Evolutionary conservation across 164 flowering plant genomes (phyloP), one percentile per base, ranked within the genome.

Genomic region (Stephania japonica): DNA sequence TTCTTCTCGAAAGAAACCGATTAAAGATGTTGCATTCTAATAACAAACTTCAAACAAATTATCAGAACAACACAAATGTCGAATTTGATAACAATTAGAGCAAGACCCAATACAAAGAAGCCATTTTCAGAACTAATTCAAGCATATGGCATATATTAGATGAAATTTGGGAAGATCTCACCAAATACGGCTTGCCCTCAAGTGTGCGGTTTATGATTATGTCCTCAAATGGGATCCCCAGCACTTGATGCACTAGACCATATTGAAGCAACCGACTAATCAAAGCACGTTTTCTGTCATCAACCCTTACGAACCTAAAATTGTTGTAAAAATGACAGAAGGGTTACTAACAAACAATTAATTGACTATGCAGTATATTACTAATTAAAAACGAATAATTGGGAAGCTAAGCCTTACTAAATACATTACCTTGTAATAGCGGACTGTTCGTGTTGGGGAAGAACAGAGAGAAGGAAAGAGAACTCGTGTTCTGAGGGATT

Each of bases 201-300:
- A 70, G 21, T 0, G 94, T 91, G 59, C 93, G 90, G 59, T 76
- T 84, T 62, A 94, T 94, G 70, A 77, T 68, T 63, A 91, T 88
- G 61, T 86, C 81, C 16, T 84, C 73, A 72, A 79, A 82, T 25
- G 93, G 93, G 67, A 89, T 82, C 50, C 84, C 88, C 72, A 89
- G 26, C 26, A 90, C 86, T 78, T 90, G 75, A 80, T 88, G 84
- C 53, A 89, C 89, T 49, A 93, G 81, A 27, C 82, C 81, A 78
- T 89, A 90, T 74, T 94, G 98, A 83, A 94, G 90, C 87, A 91
- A 74, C 63, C 91, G 80, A 83, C 98, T 89, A 53, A 89, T 88
- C 72, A 88, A 78, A 9, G 98, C 96, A 73, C 93, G 77, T 77
- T 89, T 91, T 75, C 87, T 86, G 62, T 93, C 98, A 56, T 86